Evolutionary conservation across 164 flowering plant species (phyloP).

Genomic region (Akebia trifoliata): DNA sequence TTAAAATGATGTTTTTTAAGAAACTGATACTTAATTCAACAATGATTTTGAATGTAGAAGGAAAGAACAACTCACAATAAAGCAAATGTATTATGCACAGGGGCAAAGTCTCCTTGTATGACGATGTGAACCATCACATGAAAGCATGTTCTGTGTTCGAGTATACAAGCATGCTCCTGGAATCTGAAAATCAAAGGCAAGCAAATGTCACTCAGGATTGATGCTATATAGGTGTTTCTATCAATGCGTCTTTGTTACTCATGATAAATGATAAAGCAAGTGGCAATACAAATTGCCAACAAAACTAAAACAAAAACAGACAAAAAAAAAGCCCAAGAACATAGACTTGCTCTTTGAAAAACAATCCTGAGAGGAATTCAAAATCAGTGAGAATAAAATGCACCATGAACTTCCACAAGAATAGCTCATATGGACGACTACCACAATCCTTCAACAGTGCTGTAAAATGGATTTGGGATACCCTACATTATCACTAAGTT

Average conservation of each 20-base stretch:
- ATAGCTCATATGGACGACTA: background rate
- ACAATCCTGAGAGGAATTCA: background rate
- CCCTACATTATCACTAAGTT: background rate
- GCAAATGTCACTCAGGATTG: background rate
- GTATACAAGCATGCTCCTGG: conserved; percentile 92
- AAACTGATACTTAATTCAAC: background rate
- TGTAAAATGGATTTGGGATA: background rate
- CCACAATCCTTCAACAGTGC: background rate
- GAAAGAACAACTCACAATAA: conserved; percentile 21
- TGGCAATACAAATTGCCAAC: too few relatives aligned
- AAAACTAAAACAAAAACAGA: too few relatives aligned
- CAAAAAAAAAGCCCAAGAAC: too few relatives aligned
- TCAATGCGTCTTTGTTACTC: background rate
- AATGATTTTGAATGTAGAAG: too few relatives aligned
- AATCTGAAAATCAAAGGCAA: conserved; percentile 44
- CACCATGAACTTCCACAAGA: background rate
- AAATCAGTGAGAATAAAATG: background rate
- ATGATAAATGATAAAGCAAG: conserved; percentile 1
- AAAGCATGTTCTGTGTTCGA: conserved; percentile 46
- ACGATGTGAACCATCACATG: conserved; percentile 85
- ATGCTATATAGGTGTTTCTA: background rate
- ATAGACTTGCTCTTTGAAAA: too few relatives aligned
- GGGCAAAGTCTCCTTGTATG: conserved; percentile 92
- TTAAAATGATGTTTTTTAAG: background rate
- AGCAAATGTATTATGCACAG: conserved; percentile 52